phyloP scores from a whole-genome alignment of 2,329 filamentous ascomycete genomes.

The Aureobasidium sp. region DNA sequence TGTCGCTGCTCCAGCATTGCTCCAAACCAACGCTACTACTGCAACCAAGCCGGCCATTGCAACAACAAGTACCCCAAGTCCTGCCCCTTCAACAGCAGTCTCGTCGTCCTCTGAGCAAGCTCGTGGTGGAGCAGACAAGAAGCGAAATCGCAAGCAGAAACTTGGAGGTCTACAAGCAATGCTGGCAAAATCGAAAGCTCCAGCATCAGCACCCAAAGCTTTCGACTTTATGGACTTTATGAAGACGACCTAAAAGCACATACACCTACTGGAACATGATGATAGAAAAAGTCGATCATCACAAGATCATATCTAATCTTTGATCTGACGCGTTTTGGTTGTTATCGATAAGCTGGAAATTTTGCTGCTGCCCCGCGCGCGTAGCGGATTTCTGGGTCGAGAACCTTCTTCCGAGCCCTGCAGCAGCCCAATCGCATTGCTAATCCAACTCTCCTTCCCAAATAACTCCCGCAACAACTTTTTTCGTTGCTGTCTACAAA shows the following conservation, averaged over 20 bases:
- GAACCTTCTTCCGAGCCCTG: background rate
- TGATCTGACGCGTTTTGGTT: background rate
- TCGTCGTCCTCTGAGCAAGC: background rate
- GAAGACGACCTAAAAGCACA: slow-evolving; percentile 27
- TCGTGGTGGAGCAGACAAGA: slow-evolving; percentile 31
- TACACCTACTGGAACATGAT: background rate
- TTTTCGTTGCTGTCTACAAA: background rate
- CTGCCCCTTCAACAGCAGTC: background rate
- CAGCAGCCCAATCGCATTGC: slow-evolving; percentile 1
- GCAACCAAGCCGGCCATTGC: background rate
- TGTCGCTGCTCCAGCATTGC: background rate
- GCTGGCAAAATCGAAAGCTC: slow-evolving; percentile 39
- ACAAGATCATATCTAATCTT: background rate
- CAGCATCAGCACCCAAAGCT: slow-evolving; percentile 27
- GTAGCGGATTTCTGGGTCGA: background rate
- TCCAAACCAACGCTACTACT: background rate
- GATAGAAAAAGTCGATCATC: background rate
- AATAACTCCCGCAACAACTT: background rate
- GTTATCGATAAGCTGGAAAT: slow-evolving; percentile 9
- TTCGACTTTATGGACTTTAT: slow-evolving; percentile 50
- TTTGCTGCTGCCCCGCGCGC: background rate
- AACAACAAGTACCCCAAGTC: background rate
- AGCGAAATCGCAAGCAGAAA: slow-evolving; percentile 49
- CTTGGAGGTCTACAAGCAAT: slow-evolving; percentile 47
- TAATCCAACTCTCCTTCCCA: background rate